A percentile compares a stretch with the other conserved stretches of the same genome.
phyloP scores from a whole-genome alignment of 2,329 filamentous ascomycete species.

The Diplodia corticola region DNA sequence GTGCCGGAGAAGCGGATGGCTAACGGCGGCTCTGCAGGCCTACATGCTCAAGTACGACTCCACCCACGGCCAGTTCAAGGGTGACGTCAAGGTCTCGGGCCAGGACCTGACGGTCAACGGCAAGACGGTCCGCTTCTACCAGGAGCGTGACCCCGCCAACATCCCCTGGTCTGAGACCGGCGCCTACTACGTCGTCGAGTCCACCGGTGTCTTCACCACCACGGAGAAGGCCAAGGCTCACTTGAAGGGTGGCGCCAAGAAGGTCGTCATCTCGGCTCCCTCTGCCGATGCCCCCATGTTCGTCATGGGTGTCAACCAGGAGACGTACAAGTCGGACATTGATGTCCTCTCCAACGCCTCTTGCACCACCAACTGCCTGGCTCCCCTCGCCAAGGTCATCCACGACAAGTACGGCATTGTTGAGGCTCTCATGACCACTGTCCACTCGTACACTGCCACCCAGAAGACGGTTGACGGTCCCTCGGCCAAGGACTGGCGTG shows the following conservation, averaged over 20 bases:
- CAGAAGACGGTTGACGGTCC: slow-evolving; percentile 99
- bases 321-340: slow-evolving; percentile 86
- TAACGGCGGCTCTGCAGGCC: slow-evolving; percentile 59
- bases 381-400: slow-evolving; percentile 98
- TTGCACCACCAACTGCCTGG: slow-evolving; percentile 99
- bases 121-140: slow-evolving; percentile 94
- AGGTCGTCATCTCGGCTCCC: slow-evolving; percentile 81
- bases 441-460: slow-evolving; percentile 99
- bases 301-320: slow-evolving; percentile 99
- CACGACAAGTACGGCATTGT: slow-evolving; percentile 97
- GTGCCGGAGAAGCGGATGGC: slow-evolving; percentile 24
- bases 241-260: slow-evolving; percentile 96
- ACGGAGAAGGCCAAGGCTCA: slow-evolving; percentile 92
- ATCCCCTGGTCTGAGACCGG: slow-evolving; percentile 90
- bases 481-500: slow-evolving; percentile 98
- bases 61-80: slow-evolving; percentile 96
- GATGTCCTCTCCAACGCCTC: slow-evolving; percentile 98
- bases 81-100: slow-evolving; percentile 72
- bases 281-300: slow-evolving; percentile 98
- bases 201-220: slow-evolving; percentile 99
- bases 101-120: slow-evolving; percentile 83
- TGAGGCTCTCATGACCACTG: slow-evolving; percentile 99
- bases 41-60: slow-evolving; percentile 99
- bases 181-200: slow-evolving; percentile 94
- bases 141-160: slow-evolving; percentile 81